These are phyloP conservation scores for Tetraselmis chui DNA, from an alignment of 139 green algal genomes.

Conservation along the genomic window DNA sequence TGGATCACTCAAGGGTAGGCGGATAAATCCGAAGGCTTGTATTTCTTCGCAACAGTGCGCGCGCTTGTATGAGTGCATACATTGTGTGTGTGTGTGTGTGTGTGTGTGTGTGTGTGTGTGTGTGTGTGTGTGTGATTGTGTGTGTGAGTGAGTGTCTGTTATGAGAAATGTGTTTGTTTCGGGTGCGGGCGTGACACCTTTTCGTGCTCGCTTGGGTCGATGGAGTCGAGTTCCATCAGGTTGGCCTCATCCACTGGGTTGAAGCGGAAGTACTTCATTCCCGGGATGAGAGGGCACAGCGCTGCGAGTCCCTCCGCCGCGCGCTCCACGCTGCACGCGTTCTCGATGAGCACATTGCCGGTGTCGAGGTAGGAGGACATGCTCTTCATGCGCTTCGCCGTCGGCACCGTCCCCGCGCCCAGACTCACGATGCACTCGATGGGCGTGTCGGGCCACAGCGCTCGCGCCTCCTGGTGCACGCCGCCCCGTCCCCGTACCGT, in stretches of 20 bases:
- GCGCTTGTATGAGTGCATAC: too few relatives aligned
- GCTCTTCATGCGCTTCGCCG: conserved; percentile 23
- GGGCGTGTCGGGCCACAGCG: conserved; percentile 69
- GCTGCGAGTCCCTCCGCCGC: conserved; percentile 57
- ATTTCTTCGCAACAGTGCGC: too few relatives aligned
- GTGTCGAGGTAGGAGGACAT: conserved; percentile 48
- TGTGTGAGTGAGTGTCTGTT: too few relatives aligned
- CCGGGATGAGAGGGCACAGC: conserved; percentile 57
- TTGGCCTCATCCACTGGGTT: conserved; percentile 58
- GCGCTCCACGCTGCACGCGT: conserved; percentile 47
- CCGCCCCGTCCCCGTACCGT: too few relatives aligned
- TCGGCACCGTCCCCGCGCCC: conserved; percentile 61
- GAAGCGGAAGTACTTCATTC: conserved; percentile 73
- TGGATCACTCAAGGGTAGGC: too few relatives aligned
- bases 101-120: too few relatives aligned
- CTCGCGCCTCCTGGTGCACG: conserved; percentile 73
- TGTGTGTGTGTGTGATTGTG: too few relatives aligned
- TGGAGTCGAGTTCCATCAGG: conserved; percentile 73
- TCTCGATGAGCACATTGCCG: conserved; percentile 48
- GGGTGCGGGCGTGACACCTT: too few relatives aligned
- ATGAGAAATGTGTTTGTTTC: too few relatives aligned
- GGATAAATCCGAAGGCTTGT: too few relatives aligned
- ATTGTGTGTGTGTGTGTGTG: too few relatives aligned
- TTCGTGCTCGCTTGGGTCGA: conserved; percentile 54
- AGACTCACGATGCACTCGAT: conserved; percentile 80